Base-by-base conservation (phyloP, 2,329 filamentous ascomycete species). In the Alternaria ventricosa region DNA sequence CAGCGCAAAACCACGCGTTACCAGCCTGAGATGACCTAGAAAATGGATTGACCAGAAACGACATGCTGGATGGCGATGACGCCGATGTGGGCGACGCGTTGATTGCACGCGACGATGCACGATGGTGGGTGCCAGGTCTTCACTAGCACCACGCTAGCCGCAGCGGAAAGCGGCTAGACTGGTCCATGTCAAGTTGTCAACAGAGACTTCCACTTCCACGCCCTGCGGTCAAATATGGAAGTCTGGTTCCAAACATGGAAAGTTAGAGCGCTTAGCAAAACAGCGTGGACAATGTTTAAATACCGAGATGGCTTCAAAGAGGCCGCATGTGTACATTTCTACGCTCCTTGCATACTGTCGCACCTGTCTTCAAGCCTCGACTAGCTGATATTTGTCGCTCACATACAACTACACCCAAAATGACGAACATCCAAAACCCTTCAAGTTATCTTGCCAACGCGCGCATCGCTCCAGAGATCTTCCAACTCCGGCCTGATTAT, bases 401-500 rank as follows among this genome's bases (percentile, higher is more conserved):
- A 27, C 9, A 22, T 11, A 25, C 18, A 20, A 23, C 23, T 41
- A 9, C 13, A 15, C 27, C 18, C 18, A 44, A 44, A 13, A 58
- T 49, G 49, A 12, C 51, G 11, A 20, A 30, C 15, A 18, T 6
- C 15, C 43, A 53, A 18, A 11, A 50, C 11, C 54, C 46, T n/a
- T 10, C 43, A 11, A 43, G 44, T 7, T 63, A 61, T 30, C 58
- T 65, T 28, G 22, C 50, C 28, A 66, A 41, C 10, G 60, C 55
- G 51, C 57, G 25, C 41, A 64, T 72, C n/a, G 55, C 60, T 0
- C 55, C 66, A 2, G 71, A 78, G 25, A 71, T 81, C 28, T 80
- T 80, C 53, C 51, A 71, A 12, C 67, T 82, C 1, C 77, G 77
- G 1, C 78, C 78, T 0, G 80, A 81, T 58, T 81, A 82, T 51